These are phyloP conservation scores for Aphanomyces cochlioides DNA, from an alignment of 352 stramenopile genomes.

Conservation along the genomic window DNA sequence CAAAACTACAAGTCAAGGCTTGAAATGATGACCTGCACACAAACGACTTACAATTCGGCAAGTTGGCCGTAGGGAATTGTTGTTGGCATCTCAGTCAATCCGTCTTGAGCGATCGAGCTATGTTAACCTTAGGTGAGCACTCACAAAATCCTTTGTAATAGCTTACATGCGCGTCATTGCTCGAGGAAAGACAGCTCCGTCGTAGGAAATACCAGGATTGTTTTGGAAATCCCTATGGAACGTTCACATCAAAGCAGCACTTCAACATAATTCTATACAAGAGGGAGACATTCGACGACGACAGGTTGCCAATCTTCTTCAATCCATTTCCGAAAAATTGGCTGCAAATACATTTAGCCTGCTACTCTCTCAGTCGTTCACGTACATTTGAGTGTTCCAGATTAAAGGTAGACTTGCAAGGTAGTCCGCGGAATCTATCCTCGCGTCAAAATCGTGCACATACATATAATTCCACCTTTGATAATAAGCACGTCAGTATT, in stretches of 20 bases:
- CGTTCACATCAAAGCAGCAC: background rate
- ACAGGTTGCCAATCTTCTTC: conserved; percentile 2
- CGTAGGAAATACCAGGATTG: conserved; percentile 12
- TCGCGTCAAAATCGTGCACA: background rate
- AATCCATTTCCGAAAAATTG: background rate
- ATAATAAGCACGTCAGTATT: conserved; percentile 6
- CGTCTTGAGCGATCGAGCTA: conserved; percentile 9
- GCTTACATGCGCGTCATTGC: conserved; percentile 6
- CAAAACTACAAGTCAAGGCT: background rate
- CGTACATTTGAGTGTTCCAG: conserved; percentile 18
- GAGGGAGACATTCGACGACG: background rate
- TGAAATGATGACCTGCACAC: background rate
- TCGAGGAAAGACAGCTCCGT: conserved; percentile 3
- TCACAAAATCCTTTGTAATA: background rate
- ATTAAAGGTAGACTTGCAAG: conserved; percentile 15
- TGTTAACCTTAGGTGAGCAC: background rate
- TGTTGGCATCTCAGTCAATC: background rate
- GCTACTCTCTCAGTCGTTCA: background rate
- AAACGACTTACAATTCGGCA: conserved; percentile 13
- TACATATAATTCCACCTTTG: background rate
- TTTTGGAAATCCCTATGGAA: background rate
- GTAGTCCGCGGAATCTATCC: conserved; percentile 12
- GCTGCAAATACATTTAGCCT: background rate
- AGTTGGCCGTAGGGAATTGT: conserved; percentile 18
- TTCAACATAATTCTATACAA: background rate